These are phyloP conservation scores for Nakazawaea ishiwadae DNA, from an alignment of 805 yeast genomes.

Conservation along the genomic window DNA sequence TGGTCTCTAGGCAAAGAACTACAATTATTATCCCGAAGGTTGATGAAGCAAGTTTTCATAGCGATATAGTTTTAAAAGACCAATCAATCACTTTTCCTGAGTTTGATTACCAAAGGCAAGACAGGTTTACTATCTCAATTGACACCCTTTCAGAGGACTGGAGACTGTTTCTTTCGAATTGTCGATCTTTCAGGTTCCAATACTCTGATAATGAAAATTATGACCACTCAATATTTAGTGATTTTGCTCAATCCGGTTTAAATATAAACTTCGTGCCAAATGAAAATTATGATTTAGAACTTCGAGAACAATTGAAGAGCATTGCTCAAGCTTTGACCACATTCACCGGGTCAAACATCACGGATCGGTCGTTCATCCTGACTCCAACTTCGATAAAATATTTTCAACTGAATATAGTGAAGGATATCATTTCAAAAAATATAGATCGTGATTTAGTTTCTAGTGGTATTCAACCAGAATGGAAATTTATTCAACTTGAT, in stretches of 20 bases:
- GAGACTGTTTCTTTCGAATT: background rate
- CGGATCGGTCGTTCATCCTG: background rate
- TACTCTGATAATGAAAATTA: background rate
- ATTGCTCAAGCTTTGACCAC: background rate
- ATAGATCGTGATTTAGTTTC: too few species aligned
- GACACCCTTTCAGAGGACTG: background rate
- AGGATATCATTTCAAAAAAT: too few species aligned
- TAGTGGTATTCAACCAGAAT: background rate
- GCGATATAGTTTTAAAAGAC: background rate
- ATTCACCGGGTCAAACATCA: background rate
- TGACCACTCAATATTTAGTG: slow-evolving; percentile 10
- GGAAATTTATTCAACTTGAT: slow-evolving; percentile 5
- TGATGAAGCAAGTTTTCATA: slow-evolving; percentile 7
- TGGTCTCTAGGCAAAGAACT: slow-evolving; percentile 7
- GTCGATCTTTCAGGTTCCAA: background rate
- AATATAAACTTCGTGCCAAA: slow-evolving; percentile 4
- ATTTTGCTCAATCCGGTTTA: slow-evolving; percentile 5
- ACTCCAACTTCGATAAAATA: slow-evolving; percentile 6
- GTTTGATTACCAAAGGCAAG: slow-evolving; percentile 5
- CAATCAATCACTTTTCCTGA: slow-evolving; percentile 1
- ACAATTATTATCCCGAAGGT: slow-evolving; percentile 2
- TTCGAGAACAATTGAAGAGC: background rate
- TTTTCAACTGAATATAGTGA: too few species aligned
- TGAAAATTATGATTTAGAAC: background rate
- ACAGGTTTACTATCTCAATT: slow-evolving; percentile 7